Conservation (phyloP, 257 asterid genomes). For the Oldenlandia corymbosa region DNA sequence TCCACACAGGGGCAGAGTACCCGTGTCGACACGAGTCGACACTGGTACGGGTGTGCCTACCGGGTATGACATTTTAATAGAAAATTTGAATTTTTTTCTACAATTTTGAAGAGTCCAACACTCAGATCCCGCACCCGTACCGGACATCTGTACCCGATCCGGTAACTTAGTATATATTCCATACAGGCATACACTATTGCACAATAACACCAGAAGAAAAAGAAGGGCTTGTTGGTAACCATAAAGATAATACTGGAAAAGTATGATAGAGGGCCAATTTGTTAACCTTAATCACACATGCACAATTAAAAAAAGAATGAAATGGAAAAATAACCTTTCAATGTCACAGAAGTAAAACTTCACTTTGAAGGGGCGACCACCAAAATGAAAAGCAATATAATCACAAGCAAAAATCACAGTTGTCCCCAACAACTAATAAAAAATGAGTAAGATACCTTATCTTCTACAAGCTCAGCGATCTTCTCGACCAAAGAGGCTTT, state of each 20-base stretch:
- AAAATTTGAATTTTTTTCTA: too few relatives aligned
- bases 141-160: too few relatives aligned
- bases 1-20: too few relatives aligned
- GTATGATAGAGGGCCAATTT: neutral
- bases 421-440: neutral
- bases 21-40: too few relatives aligned
- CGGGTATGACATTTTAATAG: too few relatives aligned
- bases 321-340: neutral
- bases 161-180: too few relatives aligned
- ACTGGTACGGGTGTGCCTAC: too few relatives aligned
- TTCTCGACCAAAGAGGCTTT: conserved; percentile 93
- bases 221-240: neutral
- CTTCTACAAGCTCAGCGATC: conserved; percentile 92
- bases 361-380: neutral
- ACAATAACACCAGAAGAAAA: neutral
- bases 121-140: too few relatives aligned
- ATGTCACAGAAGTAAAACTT: neutral
- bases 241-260: neutral
- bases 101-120: too few relatives aligned
- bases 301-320: neutral
- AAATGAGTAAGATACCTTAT: conserved; percentile 52
- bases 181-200: neutral
- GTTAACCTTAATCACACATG: neutral
- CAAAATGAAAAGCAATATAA: conserved; percentile 1
- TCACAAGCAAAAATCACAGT: conserved; percentile 2